A percentile compares a stretch with the other conserved stretches of the same genome.
Conservation (phyloP, 192 early-diverging fungal genomes). For the Backusella parvicylindrica region DNA sequence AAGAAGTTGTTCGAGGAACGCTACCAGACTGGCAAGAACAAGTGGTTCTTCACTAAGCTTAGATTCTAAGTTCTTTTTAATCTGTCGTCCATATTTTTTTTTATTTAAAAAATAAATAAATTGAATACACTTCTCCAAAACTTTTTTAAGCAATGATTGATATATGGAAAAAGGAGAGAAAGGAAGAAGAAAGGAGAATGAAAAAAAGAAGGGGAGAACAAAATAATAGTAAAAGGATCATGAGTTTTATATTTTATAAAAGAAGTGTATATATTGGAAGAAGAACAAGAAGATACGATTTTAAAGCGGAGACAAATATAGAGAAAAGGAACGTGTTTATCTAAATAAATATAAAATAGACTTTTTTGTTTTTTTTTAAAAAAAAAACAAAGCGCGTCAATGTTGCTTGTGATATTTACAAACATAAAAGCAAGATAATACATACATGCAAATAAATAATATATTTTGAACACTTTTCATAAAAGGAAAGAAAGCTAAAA, state of each 20-base stretch:
- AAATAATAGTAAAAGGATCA: background rate
- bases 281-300: background rate
- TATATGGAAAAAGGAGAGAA: background rate
- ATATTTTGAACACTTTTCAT: too few species aligned
- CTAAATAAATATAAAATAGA: too few species aligned
- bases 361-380: too few species aligned
- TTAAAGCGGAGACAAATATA: background rate
- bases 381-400: background rate
- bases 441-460: too few species aligned
- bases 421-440: too few species aligned
- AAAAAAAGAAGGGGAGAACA: background rate
- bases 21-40: conserved; percentile 98
- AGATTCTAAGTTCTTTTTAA: conserved; percentile 64
- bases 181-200: background rate
- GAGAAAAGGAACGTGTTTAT: background rate
- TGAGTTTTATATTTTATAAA: background rate
- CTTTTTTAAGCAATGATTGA: too few species aligned
- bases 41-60: conserved; percentile 99
- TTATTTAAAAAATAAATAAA: background rate
- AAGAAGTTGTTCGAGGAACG: conserved; percentile 96
- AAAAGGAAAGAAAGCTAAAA: too few species aligned
- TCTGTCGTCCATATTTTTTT: background rate
- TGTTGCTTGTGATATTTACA: too few species aligned
- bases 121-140: too few species aligned
- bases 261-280: background rate